These are phyloP conservation scores for Mortierella sp. DNA, from an alignment of 371 early-diverging fungal genomes.

Conservation along the genomic window DNA sequence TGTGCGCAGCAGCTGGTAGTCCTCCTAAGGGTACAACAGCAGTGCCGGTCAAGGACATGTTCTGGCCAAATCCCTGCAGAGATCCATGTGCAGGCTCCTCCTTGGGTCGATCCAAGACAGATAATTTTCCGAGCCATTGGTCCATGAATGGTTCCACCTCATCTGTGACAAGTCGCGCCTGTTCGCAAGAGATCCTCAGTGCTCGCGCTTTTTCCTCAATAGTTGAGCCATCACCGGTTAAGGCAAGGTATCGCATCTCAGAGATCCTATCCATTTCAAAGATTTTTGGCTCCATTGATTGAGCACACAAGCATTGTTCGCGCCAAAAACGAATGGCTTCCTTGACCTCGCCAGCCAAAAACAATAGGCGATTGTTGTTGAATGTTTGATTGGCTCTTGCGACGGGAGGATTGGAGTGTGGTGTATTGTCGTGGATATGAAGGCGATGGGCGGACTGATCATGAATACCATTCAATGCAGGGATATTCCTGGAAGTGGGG, in stretches of 20 bases:
- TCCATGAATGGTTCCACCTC: constrained; percentile 35
- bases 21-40: constrained; percentile 5
- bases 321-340: constrained; percentile 54
- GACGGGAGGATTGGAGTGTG: not conserved
- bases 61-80: constrained; percentile 10
- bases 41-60: not conserved
- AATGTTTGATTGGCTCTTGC: constrained; percentile 9
- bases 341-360: constrained; percentile 44
- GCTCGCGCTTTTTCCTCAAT: constrained; percentile 45
- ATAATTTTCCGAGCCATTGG: constrained; percentile 31
- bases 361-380: constrained; percentile 39
- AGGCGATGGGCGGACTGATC: constrained; percentile 1
- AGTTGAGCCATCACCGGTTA: constrained; percentile 28
- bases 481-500: constrained; percentile 3
- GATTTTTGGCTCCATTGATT: constrained; percentile 35
- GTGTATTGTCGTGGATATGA: not conserved
- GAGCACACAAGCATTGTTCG: constrained; percentile 38
- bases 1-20: constrained; percentile 9
- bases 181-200: constrained; percentile 35
- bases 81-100: constrained; percentile 29
- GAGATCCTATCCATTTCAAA: constrained; percentile 42
- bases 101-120: constrained; percentile 33
- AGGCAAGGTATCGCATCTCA: constrained; percentile 28
- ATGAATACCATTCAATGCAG: constrained; percentile 7
- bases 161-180: constrained; percentile 36